These are phyloP conservation scores for Trifolium repens DNA, from an alignment of 306 rosid genomes.

Conservation along the genomic window DNA sequence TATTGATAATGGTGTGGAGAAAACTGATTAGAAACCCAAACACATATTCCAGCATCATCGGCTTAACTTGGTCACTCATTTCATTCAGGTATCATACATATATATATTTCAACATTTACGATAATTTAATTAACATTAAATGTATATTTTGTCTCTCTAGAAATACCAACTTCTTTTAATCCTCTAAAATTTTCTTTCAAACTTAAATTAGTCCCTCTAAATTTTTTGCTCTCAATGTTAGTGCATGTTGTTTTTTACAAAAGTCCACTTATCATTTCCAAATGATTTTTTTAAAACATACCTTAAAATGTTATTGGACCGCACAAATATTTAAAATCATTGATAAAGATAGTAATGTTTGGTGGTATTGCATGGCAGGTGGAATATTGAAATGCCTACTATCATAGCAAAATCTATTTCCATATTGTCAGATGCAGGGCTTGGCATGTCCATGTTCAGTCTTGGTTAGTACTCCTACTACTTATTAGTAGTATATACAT, in stretches of 20 bases:
- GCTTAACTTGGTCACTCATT: constrained; percentile 85
- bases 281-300: too few relatives aligned
- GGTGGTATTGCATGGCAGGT: constrained; percentile 52
- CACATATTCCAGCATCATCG: constrained; percentile 85
- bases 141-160: too few relatives aligned
- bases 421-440: constrained; percentile 93
- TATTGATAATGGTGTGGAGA: constrained; percentile 95
- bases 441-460: constrained; percentile 99
- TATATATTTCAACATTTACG: background rate
- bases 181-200: too few relatives aligned
- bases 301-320: too few relatives aligned
- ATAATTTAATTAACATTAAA: background rate
- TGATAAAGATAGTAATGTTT: background rate
- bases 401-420: constrained; percentile 85
- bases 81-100: constrained; percentile 59
- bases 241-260: too few relatives aligned
- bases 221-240: too few relatives aligned
- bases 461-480: constrained; percentile 63
- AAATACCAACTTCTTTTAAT: too few relatives aligned
- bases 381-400: constrained; percentile 84
- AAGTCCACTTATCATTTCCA: too few relatives aligned
- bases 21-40: constrained; percentile 89
- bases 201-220: too few relatives aligned
- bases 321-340: too few relatives aligned
- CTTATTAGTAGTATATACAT: too few relatives aligned